Conservation (phyloP, 805 yeast species). For the Saccharomycopsis amapae region DNA sequence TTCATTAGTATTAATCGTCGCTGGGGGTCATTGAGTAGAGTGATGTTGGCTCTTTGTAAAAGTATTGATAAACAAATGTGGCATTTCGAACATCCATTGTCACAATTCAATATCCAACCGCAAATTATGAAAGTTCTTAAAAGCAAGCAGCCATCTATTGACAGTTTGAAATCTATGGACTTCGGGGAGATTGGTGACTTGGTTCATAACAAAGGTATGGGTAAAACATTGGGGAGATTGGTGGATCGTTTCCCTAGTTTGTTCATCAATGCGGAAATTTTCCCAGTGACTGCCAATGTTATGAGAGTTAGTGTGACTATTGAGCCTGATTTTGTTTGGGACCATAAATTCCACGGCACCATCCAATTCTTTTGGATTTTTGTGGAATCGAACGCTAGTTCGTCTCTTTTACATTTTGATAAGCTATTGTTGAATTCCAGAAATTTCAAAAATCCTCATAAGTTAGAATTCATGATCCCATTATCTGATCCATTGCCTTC, state of each 20-base stretch:
- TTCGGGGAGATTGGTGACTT: slow-evolving; percentile 79
- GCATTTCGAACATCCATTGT: slow-evolving; percentile 85
- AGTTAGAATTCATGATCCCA: slow-evolving; percentile 89
- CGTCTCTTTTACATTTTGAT: slow-evolving; percentile 73
- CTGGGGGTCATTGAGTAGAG: slow-evolving; percentile 80
- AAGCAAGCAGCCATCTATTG: slow-evolving; percentile 61
- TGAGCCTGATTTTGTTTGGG: slow-evolving; percentile 83
- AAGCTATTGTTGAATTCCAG: slow-evolving; percentile 61
- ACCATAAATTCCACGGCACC: slow-evolving; percentile 68
- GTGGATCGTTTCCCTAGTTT: slow-evolving; percentile 71
- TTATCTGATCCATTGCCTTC: slow-evolving; percentile 83
- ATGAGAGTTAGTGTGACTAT: slow-evolving; percentile 69
- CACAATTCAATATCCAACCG: slow-evolving; percentile 77
- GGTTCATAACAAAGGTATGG: slow-evolving; percentile 77
- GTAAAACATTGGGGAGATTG: slow-evolving; percentile 49
- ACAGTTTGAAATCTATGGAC: slow-evolving; percentile 63
- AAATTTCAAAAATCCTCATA: slow-evolving; percentile 50
- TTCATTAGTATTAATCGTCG: slow-evolving; percentile 79
- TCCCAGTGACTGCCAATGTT: slow-evolving; percentile 83
- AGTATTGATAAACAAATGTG: slow-evolving; percentile 79
- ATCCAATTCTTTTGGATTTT: slow-evolving; percentile 88
- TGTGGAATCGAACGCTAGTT: slow-evolving; percentile 66
- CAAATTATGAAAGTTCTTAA: slow-evolving; percentile 56
- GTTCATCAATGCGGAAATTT: slow-evolving; percentile 69
- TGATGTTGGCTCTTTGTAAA: slow-evolving; percentile 75